Percentiles rank a stretch among this genome's conserved stretches.
These are phyloP conservation scores for Floccularia luteovirens DNA, from an alignment of 768 basidiomycete genomes.

Conservation along the genomic window DNA sequence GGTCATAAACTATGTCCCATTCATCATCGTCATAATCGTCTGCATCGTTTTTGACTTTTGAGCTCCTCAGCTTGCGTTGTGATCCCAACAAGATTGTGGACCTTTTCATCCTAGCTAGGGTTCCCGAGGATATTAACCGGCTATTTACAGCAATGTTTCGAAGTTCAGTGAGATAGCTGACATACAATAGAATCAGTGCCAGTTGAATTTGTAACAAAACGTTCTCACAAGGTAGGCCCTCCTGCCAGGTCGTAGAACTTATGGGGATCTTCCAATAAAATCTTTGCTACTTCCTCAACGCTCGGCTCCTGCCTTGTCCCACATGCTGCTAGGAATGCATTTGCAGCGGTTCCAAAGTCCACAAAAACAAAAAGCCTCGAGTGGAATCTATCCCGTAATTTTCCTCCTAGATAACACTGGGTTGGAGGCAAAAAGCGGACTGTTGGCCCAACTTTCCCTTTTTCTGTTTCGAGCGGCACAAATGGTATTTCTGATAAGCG, in stretches of 20 bases:
- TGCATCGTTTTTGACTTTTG: constrained; percentile 15
- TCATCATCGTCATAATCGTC: constrained; percentile 43
- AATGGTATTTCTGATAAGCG: constrained; percentile 52
- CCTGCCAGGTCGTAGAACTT: constrained; percentile 67
- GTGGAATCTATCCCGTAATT: constrained; percentile 51
- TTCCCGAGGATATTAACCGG: constrained; percentile 42
- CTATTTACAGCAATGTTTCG: constrained; percentile 80
- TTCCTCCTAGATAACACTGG: constrained; percentile 63
- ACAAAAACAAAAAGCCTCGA: constrained; percentile 83
- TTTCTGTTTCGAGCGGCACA: constrained; percentile 46
- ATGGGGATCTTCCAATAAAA: constrained; percentile 59
- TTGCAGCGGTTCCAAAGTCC: constrained; percentile 78
- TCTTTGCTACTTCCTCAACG: constrained; percentile 71
- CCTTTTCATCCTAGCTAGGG: constrained; percentile 57
- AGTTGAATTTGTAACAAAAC: not conserved
- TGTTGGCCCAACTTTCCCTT: constrained; percentile 18
- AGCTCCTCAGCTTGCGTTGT: constrained; percentile 43
- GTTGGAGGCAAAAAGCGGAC: constrained; percentile 46
- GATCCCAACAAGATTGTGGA: constrained; percentile 69
- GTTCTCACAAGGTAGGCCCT: constrained; percentile 56
- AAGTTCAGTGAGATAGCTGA: constrained; percentile 74
- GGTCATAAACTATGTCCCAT: constrained; percentile 66
- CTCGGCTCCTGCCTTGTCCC: constrained; percentile 87
- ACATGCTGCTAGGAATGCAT: constrained; percentile 77
- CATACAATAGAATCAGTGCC: not conserved